Percentiles rank a stretch among this genome's conserved stretches.
Evolutionary conservation across 2,329 filamentous ascomycete species (phyloP).

Genomic region (Colletotrichum trifolii): DNA sequence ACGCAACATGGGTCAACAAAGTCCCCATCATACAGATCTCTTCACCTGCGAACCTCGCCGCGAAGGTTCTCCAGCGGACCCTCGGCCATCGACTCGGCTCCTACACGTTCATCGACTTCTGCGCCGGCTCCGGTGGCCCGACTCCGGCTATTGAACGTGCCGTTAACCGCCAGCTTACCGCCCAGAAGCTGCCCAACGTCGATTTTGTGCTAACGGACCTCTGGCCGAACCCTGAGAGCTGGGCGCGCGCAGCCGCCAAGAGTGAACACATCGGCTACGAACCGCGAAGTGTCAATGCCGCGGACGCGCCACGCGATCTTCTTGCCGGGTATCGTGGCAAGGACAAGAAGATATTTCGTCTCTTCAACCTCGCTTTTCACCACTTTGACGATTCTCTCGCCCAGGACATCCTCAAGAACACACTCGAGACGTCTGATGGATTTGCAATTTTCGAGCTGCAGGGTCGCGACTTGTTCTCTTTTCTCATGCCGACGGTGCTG

Average conservation of each 20-base stretch:
- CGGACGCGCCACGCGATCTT: conserved; percentile 64
- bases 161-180: conserved; percentile 60
- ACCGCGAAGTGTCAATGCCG: conserved; percentile 71
- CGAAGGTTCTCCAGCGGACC: conserved; percentile 63
- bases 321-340: conserved; percentile 46
- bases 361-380: conserved; percentile 82
- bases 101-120: conserved; percentile 80
- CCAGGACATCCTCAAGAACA: conserved; percentile 69
- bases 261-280: conserved; percentile 71
- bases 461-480: conserved; percentile 66
- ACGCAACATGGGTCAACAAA: conserved; percentile 70
- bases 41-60: conserved; percentile 71
- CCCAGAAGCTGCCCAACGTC: conserved; percentile 47
- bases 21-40: conserved; percentile 67
- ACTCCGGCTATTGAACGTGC: conserved; percentile 72
- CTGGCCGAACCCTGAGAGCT: conserved; percentile 71
- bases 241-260: conserved; percentile 62
- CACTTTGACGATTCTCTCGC: conserved; percentile 77
- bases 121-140: conserved; percentile 78
- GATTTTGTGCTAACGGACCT: conserved; percentile 75
- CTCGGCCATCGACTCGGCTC: conserved; percentile 59
- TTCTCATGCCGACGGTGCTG: conserved; percentile 64
- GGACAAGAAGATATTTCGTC: conserved; percentile 68
- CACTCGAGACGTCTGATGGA: conserved; percentile 71
- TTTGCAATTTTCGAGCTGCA: conserved; percentile 83